phyloP scores from a whole-genome alignment of 495 filamentous ascomycete species.

The Beverwykella pulmonaria region DNA sequence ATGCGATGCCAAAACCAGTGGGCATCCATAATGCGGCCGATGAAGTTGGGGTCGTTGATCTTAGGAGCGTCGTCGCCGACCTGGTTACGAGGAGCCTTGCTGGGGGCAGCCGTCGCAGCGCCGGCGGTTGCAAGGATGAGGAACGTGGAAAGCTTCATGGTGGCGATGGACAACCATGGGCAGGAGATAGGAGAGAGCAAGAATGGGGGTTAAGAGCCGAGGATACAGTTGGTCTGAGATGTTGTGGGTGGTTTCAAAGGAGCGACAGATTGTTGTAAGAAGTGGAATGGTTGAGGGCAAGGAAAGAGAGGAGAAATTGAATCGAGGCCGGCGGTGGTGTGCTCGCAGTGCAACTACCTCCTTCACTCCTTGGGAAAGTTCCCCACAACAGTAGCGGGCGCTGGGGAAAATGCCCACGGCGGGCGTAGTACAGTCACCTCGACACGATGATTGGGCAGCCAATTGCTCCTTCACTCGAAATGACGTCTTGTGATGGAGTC shows the following conservation, averaged over 20 bases:
- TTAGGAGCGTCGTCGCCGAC: conserved; percentile 1
- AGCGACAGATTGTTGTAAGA: conserved; percentile 16
- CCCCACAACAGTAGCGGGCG: background rate
- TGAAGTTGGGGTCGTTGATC: conserved; percentile 27
- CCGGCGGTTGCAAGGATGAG: conserved; percentile 16
- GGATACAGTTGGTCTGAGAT: conserved; percentile 29
- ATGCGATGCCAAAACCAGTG: conserved; percentile 30
- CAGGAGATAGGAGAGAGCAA: background rate
- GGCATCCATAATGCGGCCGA: conserved; percentile 22
- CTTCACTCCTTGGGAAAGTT: background rate
- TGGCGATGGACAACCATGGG: conserved; percentile 7
- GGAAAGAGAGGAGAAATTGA: background rate
- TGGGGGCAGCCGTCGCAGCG: conserved; percentile 12
- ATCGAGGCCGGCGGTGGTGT: background rate
- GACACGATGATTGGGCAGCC: background rate
- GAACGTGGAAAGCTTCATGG: conserved; percentile 26
- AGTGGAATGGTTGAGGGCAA: conserved; percentile 5
- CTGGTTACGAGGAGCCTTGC: background rate
- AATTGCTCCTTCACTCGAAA: background rate
- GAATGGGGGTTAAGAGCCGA: background rate
- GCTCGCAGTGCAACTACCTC: background rate
- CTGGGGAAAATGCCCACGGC: background rate
- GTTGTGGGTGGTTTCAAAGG: conserved; percentile 22
- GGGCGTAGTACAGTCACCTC: background rate
- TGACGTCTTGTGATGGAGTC: too few species aligned